phyloP scores from a whole-genome alignment of 2,329 filamentous ascomycete species.

The Scleromitrula shiraiana region DNA sequence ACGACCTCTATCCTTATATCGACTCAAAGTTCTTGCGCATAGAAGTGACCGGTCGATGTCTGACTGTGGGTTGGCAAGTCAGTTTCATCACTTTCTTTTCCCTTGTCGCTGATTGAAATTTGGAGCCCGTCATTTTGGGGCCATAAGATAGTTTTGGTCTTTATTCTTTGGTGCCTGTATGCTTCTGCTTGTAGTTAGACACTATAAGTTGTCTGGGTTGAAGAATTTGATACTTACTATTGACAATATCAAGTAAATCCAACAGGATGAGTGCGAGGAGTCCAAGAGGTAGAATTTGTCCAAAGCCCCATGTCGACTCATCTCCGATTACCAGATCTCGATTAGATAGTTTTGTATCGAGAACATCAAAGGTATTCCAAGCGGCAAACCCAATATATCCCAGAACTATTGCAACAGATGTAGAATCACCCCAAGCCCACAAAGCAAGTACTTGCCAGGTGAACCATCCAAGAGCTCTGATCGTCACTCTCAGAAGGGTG shows the following conservation, averaged over 20 bases:
- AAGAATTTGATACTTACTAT: constrained; percentile 3
- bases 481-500: not conserved
- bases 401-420: constrained; percentile 6
- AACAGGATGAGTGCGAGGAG: constrained; percentile 10
- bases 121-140: not conserved
- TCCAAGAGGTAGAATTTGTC: constrained; percentile 12
- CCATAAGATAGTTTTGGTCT: no score
- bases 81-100: not conserved
- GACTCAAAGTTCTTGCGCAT: no score
- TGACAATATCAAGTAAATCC: constrained; percentile 10
- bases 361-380: constrained; percentile 13
- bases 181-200: constrained; percentile 1
- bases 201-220: not conserved
- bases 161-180: not conserved
- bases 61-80: no score
- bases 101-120: not conserved
- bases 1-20: no score
- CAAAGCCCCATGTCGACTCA: constrained; percentile 14
- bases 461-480: not conserved
- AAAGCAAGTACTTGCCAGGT: constrained; percentile 7
- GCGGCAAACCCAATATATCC: constrained; percentile 9
- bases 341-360: constrained; percentile 13
- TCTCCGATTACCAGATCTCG: constrained; percentile 4
- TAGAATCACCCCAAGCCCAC: constrained; percentile 11
- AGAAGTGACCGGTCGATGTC: no score